phyloP scores from a whole-genome alignment of 129 eudicot species.

The Arctium lappa region DNA sequence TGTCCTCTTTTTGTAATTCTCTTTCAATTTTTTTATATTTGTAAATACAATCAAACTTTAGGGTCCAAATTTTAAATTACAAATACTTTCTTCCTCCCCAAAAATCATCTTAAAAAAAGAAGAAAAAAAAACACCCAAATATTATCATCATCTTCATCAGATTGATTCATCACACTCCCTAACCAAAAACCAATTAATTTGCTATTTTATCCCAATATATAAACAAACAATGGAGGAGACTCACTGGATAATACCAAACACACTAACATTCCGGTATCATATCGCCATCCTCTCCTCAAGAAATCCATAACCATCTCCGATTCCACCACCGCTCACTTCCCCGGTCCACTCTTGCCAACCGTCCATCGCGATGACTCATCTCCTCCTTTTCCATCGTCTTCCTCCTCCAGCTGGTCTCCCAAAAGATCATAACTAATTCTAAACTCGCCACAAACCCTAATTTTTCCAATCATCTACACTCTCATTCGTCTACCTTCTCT shows the following conservation, averaged over 20 bases:
- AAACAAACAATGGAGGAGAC: slow-evolving; percentile 23
- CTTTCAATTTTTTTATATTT: too few species aligned
- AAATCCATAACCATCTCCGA: slow-evolving; percentile 54
- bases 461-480: slow-evolving; percentile 28
- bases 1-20: too few species aligned
- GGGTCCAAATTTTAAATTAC: too few species aligned
- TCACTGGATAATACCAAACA: slow-evolving; percentile 15
- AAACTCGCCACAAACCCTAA: slow-evolving; percentile 21
- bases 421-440: slow-evolving; percentile 31
- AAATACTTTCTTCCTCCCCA: too few species aligned
- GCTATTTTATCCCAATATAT: too few species aligned
- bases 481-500: slow-evolving; percentile 24
- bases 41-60: too few species aligned
- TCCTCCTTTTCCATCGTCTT: neutral
- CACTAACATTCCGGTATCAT: slow-evolving; percentile 38
- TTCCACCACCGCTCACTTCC: slow-evolving; percentile 46
- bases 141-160: too few species aligned
- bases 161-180: too few species aligned
- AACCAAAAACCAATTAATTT: too few species aligned
- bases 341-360: slow-evolving; percentile 68
- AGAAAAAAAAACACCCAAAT: too few species aligned
- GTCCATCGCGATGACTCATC: slow-evolving; percentile 48
- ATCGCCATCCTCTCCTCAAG: slow-evolving; percentile 58
- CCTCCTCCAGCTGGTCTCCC: slow-evolving; percentile 33
- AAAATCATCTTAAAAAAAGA: too few species aligned